phyloP scores from a whole-genome alignment of 164 flowering plant genomes.

The Aristolochia contorta region DNA sequence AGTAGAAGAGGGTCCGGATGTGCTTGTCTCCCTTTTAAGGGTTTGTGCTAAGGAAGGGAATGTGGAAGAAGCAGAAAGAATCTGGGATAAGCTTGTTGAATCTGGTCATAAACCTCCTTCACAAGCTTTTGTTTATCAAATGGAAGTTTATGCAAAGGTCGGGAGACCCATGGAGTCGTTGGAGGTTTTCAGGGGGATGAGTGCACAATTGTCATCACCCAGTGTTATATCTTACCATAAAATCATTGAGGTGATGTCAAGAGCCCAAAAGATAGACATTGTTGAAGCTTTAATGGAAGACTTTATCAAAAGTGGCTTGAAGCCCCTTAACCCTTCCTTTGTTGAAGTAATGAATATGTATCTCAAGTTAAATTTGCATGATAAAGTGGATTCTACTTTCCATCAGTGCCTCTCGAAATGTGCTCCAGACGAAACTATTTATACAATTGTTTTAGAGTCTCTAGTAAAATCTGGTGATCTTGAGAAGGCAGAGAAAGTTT shows the following conservation, averaged over 20 bases:
- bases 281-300: slow-evolving; percentile 72
- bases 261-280: slow-evolving; percentile 51
- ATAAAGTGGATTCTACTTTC: slow-evolving; percentile 60
- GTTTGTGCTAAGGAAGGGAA: slow-evolving; percentile 73
- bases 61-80: slow-evolving; percentile 61
- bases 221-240: slow-evolving; percentile 62
- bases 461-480: slow-evolving; percentile 47
- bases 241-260: slow-evolving; percentile 69
- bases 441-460: slow-evolving; percentile 62
- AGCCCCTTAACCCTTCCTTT: slow-evolving; percentile 59
- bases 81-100: slow-evolving; percentile 53
- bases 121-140: slow-evolving; percentile 64
- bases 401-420: slow-evolving; percentile 48
- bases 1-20: slow-evolving; percentile 55
- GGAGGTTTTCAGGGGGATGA: slow-evolving; percentile 59
- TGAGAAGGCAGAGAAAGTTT: slow-evolving; percentile 62
- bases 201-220: slow-evolving; percentile 27
- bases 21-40: slow-evolving; percentile 71
- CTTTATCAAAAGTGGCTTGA: slow-evolving; percentile 52
- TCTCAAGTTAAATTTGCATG: slow-evolving; percentile 40
- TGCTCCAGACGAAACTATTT: slow-evolving; percentile 49
- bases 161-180: slow-evolving; percentile 59
- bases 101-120: slow-evolving; percentile 34
- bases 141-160: slow-evolving; percentile 66
- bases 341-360: slow-evolving; percentile 61